Percentiles rank a stretch among this genome's conserved stretches.
Conservation (phyloP, 768 basidiomycete species). For the Boletellus emodensis region DNA sequence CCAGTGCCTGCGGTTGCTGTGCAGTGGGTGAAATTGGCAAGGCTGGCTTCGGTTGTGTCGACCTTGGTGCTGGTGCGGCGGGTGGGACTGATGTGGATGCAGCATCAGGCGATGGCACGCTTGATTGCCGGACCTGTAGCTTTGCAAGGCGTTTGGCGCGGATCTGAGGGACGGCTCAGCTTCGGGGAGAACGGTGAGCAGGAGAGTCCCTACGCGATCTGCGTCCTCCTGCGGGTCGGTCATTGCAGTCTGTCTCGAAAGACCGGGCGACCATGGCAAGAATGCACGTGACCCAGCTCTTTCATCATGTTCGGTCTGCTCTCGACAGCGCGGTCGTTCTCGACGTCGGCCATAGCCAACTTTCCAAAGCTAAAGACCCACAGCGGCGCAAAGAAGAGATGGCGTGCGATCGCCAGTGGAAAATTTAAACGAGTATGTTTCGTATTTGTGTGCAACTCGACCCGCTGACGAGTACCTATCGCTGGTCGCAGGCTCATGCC, state of each 20-base stretch:
- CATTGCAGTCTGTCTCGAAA: constrained; percentile 27
- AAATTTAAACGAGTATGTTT: constrained; percentile 69
- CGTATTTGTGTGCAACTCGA: background rate
- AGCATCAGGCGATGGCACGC: constrained; percentile 31
- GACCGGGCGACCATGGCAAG: background rate
- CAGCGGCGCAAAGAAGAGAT: constrained; percentile 78
- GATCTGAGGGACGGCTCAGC: constrained; percentile 49
- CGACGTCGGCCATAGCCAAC: constrained; percentile 49
- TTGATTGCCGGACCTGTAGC: constrained; percentile 50
- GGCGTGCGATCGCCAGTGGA: constrained; percentile 65
- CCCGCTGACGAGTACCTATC: background rate
- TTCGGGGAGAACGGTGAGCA: background rate
- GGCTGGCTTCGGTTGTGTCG: constrained; percentile 36
- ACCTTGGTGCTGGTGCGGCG: constrained; percentile 27
- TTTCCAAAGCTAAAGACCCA: constrained; percentile 81
- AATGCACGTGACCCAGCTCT: constrained; percentile 15
- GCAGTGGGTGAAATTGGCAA: constrained; percentile 22
- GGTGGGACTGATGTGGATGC: constrained; percentile 7
- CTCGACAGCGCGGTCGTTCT: constrained; percentile 46
- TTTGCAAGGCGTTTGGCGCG: constrained; percentile 89
- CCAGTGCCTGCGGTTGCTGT: constrained; percentile 29
- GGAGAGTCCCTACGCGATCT: constrained; percentile 54
- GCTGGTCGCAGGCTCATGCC: constrained; percentile 53
- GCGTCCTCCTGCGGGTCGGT: constrained; percentile 68
- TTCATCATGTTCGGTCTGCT: constrained; percentile 20